Conservation (phyloP, 2,329 filamentous ascomycete species). For the Colletotrichum sp. region DNA sequence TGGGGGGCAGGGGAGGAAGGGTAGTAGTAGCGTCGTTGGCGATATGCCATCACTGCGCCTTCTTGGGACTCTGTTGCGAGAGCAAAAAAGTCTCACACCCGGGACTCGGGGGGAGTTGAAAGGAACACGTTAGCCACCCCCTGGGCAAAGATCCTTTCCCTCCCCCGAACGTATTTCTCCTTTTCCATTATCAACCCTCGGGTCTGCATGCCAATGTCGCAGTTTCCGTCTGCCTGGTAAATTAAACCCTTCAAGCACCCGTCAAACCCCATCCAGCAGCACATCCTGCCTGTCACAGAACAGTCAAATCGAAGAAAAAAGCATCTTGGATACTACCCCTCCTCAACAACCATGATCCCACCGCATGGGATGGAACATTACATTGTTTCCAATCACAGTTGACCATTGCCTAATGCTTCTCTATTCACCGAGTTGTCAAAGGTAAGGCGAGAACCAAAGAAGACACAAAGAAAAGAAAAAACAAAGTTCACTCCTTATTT, state of each 20-base stretch:
- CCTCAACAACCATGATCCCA: not conserved
- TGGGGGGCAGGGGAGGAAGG: not conserved
- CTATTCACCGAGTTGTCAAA: not conserved
- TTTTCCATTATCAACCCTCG: not conserved
- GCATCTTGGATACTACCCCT: not conserved
- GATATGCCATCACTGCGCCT: not conserved
- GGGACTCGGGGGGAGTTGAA: not conserved
- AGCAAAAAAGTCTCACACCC: not conserved
- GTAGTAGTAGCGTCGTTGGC: not conserved
- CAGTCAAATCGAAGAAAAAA: not conserved
- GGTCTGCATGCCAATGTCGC: not conserved
- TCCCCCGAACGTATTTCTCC: not conserved
- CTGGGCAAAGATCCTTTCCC: not conserved
- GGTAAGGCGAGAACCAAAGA: not conserved
- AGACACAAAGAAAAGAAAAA: not conserved
- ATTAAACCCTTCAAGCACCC: not conserved
- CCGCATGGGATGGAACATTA: not conserved
- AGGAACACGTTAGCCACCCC: not conserved
- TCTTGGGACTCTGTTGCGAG: not conserved
- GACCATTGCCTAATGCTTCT: not conserved
- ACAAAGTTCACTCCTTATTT: not conserved
- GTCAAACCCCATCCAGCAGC: not conserved
- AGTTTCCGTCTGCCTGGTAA: not conserved
- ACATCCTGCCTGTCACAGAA: not conserved
- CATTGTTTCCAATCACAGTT: not conserved